Base-by-base conservation (phyloP, 2,329 filamentous ascomycete genomes). In the Shiraia sp. region DNA sequence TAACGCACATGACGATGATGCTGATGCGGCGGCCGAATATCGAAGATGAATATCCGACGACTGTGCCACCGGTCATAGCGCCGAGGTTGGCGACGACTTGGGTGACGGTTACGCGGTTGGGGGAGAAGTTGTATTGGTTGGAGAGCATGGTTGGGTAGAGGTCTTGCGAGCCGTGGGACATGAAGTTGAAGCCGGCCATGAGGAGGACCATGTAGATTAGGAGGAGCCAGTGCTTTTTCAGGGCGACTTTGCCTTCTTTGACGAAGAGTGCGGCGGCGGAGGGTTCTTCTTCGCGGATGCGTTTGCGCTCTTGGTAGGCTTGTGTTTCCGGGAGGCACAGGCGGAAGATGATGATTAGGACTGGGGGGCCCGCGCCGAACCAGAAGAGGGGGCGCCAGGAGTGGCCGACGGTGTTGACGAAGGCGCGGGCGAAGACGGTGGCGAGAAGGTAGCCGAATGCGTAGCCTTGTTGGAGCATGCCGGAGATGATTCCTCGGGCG, bases 121-220 rank as follows among this genome's bases (percentile, higher is more conserved):
- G 40, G 7, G 71, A 74, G 68, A 83, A 82, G 39, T 73, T 69
- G 65, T 77, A 81, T 54, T 82, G 75, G 50, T 78, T 87, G 69
- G 71, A 57, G 10, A 83, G 62, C 73, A 84, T 79, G 3, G 80
- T 82, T 0, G 79, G 80, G 50, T 83, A 85, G 2, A 83, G 67
- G 65, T 86, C 81, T 57, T 87, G 83, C 15, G 82, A 86, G 39
- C 87, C 87, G 63, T 91, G 88, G 13, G 84, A 87, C 87, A 93
- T 90, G 64, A 93, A 95, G 72, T 95, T 95, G 75, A 95, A 93
- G 3, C 89, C 89, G 2, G 88, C 86, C 88, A 95, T 95, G 27
- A 95, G 75, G 14, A 95, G 74, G 6, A 95, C 88, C 42, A 95
- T 76, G 70, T 96, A 96, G 25, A 83, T 74, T 41, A 96, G 75